Percentiles rank a stretch among this genome's conserved stretches.
phyloP scores from a whole-genome alignment of 177 flowering plant genomes.

The Vitis hybrid region DNA sequence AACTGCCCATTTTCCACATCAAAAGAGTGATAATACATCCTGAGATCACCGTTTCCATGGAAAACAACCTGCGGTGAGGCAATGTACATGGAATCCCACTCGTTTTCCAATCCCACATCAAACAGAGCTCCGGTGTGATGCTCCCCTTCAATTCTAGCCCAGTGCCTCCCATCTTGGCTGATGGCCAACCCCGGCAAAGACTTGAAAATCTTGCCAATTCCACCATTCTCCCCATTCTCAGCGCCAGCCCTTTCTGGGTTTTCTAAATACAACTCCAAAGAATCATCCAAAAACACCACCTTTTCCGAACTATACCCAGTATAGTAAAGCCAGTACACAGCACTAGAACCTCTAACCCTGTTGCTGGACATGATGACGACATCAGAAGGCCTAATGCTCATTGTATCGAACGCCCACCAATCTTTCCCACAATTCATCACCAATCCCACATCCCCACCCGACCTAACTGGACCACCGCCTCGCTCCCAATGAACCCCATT shows the following conservation, averaged over 20 bases:
- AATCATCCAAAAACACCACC: slow-evolving; percentile 23
- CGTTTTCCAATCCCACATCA: slow-evolving; percentile 58
- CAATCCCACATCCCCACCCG: slow-evolving; percentile 52
- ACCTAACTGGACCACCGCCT: slow-evolving; percentile 39
- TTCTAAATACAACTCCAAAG: slow-evolving; percentile 13
- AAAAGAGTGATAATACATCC: slow-evolving; percentile 88
- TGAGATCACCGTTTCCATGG: slow-evolving; percentile 61
- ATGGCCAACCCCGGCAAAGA: slow-evolving; percentile 83
- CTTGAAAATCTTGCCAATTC: slow-evolving; percentile 23
- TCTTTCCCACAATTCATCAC: slow-evolving; percentile 64
- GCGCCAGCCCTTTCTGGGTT: slow-evolving; percentile 30
- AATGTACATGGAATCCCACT: slow-evolving; percentile 75
- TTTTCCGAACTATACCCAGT: slow-evolving; percentile 60
- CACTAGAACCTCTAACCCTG: slow-evolving; percentile 50
- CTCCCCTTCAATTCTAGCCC: slow-evolving; percentile 95
- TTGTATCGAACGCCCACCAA: slow-evolving; percentile 93
- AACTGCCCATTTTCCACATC: slow-evolving; percentile 47
- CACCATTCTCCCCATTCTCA: slow-evolving; percentile 1
- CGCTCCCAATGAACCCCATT: slow-evolving; percentile 90
- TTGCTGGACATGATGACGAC: slow-evolving; percentile 75
- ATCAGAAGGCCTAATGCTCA: slow-evolving; percentile 65
- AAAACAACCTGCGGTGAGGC: slow-evolving; percentile 64
- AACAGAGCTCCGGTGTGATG: slow-evolving; percentile 89
- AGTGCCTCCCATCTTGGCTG: slow-evolving; percentile 86
- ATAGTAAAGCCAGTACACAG: slow-evolving; percentile 91